Conservation (phyloP, 148 eudicot genomes). For the Rhododendron mucronatum region DNA sequence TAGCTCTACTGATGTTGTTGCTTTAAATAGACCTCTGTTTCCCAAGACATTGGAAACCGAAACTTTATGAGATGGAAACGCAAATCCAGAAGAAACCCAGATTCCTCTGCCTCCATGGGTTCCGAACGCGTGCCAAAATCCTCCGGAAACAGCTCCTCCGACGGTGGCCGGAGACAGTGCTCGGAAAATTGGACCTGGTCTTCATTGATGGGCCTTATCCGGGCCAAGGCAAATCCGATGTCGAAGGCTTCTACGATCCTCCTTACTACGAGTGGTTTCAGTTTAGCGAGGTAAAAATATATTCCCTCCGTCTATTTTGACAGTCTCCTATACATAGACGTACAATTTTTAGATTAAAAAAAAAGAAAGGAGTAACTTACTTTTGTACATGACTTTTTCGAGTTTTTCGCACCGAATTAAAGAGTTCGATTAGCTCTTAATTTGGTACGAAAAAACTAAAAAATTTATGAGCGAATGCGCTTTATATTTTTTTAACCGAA, state of each 20-base stretch:
- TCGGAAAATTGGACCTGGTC: constrained; percentile 14
- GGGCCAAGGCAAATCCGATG: constrained; percentile 13
- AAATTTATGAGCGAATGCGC: too few species aligned
- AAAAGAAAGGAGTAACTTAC: too few species aligned
- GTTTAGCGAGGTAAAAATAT: constrained; percentile 7
- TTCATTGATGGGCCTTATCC: constrained; percentile 20
- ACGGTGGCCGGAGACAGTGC: constrained; percentile 21
- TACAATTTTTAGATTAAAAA: too few species aligned
- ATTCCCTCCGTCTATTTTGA: too few species aligned
- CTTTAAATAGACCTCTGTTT: not conserved
- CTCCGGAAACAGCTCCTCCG: constrained; percentile 11
- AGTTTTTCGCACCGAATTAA: too few species aligned
- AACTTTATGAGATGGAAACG: not conserved
- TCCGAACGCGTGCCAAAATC: constrained; percentile 21
- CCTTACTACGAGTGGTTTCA: constrained; percentile 26
- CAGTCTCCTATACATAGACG: too few species aligned
- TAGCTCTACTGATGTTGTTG: too few species aligned
- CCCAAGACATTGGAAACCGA: not conserved
- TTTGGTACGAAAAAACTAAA: too few species aligned
- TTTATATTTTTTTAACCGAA: too few species aligned
- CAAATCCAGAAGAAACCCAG: constrained; percentile 11
- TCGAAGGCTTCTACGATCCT: constrained; percentile 19
- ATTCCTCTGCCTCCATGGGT: constrained; percentile 24
- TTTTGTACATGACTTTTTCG: too few species aligned
- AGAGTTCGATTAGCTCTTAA: too few species aligned